A percentile compares a stretch with the other conserved stretches of the same genome.
These are phyloP conservation scores for Chalciporus chontae DNA, from an alignment of 768 basidiomycete genomes.

Conservation along the genomic window DNA sequence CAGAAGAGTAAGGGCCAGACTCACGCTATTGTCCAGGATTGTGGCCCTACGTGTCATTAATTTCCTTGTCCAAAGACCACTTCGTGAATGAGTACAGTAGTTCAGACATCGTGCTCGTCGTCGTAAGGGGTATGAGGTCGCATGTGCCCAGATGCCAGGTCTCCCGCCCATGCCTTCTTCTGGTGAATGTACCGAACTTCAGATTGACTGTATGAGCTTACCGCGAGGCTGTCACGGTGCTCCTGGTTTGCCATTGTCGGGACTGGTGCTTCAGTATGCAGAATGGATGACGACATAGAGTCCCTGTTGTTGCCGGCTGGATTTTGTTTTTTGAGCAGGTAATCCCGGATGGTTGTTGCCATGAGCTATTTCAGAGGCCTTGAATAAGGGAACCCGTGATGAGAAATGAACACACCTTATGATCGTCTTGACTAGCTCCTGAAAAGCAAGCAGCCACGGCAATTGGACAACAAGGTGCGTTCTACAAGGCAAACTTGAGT, in stretches of 20 bases:
- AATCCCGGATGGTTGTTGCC: conserved; percentile 63
- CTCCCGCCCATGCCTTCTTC: conserved; percentile 33
- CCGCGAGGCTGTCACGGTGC: conserved; percentile 28
- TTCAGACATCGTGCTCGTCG: conserved; percentile 32
- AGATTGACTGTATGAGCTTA: conserved; percentile 25
- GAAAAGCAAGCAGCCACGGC: conserved; percentile 77
- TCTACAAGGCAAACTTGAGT: conserved; percentile 39
- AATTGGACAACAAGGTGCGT: conserved; percentile 80
- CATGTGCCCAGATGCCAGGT: conserved; percentile 34
- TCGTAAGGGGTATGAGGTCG: conserved; percentile 41
- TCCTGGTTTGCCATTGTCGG: conserved; percentile 28
- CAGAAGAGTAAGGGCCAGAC: background rate
- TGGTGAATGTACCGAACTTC: conserved; percentile 26
- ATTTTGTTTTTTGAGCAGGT: conserved; percentile 53
- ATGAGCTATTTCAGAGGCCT: conserved; percentile 45
- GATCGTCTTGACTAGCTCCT: conserved; percentile 78
- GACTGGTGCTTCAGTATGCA: conserved; percentile 29
- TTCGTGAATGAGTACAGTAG: conserved; percentile 2
- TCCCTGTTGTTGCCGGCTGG: conserved; percentile 15
- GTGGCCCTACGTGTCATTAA: background rate
- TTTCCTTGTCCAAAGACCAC: background rate
- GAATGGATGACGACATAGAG: conserved; percentile 23
- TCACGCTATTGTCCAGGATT: background rate
- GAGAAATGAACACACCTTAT: conserved; percentile 48
- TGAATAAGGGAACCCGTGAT: conserved; percentile 6